Percentiles rank a stretch among this genome's conserved stretches.
phyloP scores from a whole-genome alignment of 2,329 filamentous ascomycete species.

The Penicillium vulpinum region DNA sequence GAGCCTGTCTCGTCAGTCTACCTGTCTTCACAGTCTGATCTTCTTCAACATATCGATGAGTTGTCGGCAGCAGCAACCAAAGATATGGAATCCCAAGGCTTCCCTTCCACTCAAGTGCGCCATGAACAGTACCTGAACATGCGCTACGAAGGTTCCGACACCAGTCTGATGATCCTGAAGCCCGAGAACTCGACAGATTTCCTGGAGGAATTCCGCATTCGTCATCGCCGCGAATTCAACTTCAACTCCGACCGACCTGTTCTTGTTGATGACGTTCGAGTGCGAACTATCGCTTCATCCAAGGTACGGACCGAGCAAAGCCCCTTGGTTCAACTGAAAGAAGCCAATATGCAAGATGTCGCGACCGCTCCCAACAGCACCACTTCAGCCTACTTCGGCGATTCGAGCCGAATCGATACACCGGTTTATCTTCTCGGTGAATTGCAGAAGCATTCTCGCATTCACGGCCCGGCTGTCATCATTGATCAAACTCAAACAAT shows the following conservation, averaged over 20 bases:
- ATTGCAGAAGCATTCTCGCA: constrained; percentile 34
- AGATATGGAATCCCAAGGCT: constrained; percentile 48
- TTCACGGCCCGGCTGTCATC: constrained; percentile 73
- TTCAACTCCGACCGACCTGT: constrained; percentile 85
- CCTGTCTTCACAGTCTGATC: constrained; percentile 39
- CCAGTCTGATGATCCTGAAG: constrained; percentile 53
- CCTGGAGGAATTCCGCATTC: constrained; percentile 75
- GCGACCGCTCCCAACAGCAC: constrained; percentile 55
- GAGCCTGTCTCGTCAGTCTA: constrained; percentile 56
- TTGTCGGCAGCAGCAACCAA: constrained; percentile 63
- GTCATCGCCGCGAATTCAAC: constrained; percentile 88
- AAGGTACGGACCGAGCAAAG: constrained; percentile 63
- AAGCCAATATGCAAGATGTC: constrained; percentile 55
- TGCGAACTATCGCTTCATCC: constrained; percentile 74
- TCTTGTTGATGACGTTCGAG: constrained; percentile 84
- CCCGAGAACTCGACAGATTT: constrained; percentile 79
- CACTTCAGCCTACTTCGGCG: constrained; percentile 39
- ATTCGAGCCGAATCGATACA: constrained; percentile 32
- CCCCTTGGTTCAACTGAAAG: constrained; percentile 66
- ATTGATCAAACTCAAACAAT: constrained; percentile 78
- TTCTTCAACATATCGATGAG: constrained; percentile 72
- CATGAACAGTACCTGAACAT: constrained; percentile 50
- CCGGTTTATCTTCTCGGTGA: constrained; percentile 40
- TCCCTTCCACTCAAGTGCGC: constrained; percentile 41
- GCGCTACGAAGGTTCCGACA: constrained; percentile 54